Evolutionary conservation across 106 monocot species (phyloP).

Genomic region (Platanthera zijinensis): DNA sequence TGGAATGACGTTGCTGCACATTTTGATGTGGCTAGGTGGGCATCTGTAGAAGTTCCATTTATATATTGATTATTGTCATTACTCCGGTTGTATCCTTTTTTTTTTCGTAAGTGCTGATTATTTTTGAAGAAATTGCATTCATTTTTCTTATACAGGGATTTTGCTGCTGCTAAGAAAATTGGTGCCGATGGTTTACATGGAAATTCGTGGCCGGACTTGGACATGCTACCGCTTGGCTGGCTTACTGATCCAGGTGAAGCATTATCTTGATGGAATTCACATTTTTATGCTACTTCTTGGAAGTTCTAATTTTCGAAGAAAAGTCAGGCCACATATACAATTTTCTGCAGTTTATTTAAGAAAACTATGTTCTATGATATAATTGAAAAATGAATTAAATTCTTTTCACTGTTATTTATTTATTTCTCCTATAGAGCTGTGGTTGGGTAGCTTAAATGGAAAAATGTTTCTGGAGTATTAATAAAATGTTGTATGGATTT

Average conservation of each 20-base stretch:
- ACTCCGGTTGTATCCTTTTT: neutral
- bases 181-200: constrained; percentile 69
- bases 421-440: too few species aligned
- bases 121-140: neutral
- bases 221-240: constrained; percentile 99
- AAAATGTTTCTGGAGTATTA: too few species aligned
- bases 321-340: neutral
- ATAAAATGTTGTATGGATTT: too few species aligned
- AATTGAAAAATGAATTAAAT: too few species aligned
- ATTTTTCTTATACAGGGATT: constrained; percentile 37
- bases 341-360: neutral
- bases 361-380: too few species aligned
- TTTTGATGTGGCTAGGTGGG: constrained; percentile 79
- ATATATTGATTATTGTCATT: neutral
- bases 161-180: constrained; percentile 62
- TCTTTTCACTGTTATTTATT: too few species aligned
- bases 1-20: constrained; percentile 75
- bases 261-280: constrained; percentile 7
- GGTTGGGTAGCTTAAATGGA: too few species aligned
- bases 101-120: neutral
- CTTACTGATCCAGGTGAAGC: constrained; percentile 72
- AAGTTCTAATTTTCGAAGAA: neutral
- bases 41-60: neutral
- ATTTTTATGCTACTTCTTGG: neutral
- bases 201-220: constrained; percentile 92